phyloP scores from a whole-genome alignment of 768 basidiomycete species.

The Postia placenta region DNA sequence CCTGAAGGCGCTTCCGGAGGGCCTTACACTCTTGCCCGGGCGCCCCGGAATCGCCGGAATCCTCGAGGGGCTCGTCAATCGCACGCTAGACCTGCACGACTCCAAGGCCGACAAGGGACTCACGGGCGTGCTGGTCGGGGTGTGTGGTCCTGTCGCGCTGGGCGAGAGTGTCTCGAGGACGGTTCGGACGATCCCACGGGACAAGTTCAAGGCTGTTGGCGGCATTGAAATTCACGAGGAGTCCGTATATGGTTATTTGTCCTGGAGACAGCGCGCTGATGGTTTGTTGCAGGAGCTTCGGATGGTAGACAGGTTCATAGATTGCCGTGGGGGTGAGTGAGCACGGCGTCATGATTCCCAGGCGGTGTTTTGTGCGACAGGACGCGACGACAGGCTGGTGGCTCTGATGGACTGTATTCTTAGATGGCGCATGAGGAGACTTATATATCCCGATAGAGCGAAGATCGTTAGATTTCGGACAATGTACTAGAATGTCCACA shows the following conservation, averaged over 20 bases:
- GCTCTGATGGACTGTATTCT: too few species aligned
- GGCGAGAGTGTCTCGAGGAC: slow-evolving; percentile 31
- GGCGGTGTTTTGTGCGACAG: too few species aligned
- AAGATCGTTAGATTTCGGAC: too few species aligned
- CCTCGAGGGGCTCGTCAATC: slow-evolving; percentile 19
- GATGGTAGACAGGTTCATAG: background rate
- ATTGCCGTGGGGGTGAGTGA: too few species aligned
- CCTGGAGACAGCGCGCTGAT: background rate
- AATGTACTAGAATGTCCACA: too few species aligned
- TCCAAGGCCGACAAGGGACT: too few species aligned
- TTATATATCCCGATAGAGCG: too few species aligned
- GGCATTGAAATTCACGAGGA: slow-evolving; percentile 37
- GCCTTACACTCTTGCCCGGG: slow-evolving; percentile 24
- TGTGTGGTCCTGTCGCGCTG: slow-evolving; percentile 35
- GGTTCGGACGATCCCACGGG: slow-evolving; percentile 29
- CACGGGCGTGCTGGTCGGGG: slow-evolving; percentile 35
- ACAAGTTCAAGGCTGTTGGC: slow-evolving; percentile 28
- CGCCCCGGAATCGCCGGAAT: too few species aligned
- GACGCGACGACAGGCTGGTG: too few species aligned
- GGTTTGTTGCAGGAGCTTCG: background rate
- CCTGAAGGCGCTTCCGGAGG: slow-evolving; percentile 21
- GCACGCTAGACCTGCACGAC: slow-evolving; percentile 15
- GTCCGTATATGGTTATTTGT: slow-evolving; percentile 21
- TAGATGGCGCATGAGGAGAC: too few species aligned
- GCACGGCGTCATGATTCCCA: too few species aligned